Conservation (phyloP, 202 grass and related monocot genomes). For the Miscanthus sacchariflorus region DNA sequence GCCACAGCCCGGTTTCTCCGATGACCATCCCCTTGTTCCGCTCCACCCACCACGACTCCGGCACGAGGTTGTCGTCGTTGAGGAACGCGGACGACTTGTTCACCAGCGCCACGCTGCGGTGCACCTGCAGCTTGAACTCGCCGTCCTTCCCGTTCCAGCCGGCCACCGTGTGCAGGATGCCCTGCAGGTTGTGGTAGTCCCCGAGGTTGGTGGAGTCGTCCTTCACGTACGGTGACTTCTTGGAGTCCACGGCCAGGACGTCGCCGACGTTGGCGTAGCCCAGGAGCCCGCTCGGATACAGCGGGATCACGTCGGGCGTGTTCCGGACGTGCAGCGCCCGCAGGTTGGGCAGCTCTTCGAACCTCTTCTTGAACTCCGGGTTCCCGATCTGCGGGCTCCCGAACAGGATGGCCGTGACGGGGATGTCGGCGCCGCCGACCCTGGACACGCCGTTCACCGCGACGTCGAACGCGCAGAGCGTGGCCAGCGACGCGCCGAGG, state of each 20-base stretch:
- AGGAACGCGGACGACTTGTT: conserved; percentile 88
- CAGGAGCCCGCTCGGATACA: conserved; percentile 72
- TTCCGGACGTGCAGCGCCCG: conserved; percentile 76
- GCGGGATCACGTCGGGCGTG: conserved; percentile 74
- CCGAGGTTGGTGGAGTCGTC: conserved; percentile 53
- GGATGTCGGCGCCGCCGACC: conserved; percentile 45
- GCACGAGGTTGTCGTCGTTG: conserved; percentile 77
- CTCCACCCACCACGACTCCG: conserved; percentile 92
- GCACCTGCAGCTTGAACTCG: conserved; percentile 79
- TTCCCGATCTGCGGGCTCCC: conserved; percentile 89
- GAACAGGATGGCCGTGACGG: conserved; percentile 82
- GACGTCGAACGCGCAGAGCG: conserved; percentile 79
- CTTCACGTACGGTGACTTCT: conserved; percentile 83
- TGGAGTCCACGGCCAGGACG: conserved; percentile 61
- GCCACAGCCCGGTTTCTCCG: conserved; percentile 62
- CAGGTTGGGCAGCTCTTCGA: conserved; percentile 66
- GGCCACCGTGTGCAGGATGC: conserved; percentile 78
- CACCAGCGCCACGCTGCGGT: conserved; percentile 76
- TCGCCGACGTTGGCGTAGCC: conserved; percentile 66
- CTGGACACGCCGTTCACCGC: conserved; percentile 66
- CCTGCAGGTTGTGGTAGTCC: conserved; percentile 95
- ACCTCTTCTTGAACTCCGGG: conserved; percentile 70
- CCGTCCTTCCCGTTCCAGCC: conserved; percentile 72
- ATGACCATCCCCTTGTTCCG: conserved; percentile 86
- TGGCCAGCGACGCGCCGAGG: conserved; percentile 80